phyloP scores from a whole-genome alignment of 176 grass and related monocot species.

The Ampelocalamus luodianensis region DNA sequence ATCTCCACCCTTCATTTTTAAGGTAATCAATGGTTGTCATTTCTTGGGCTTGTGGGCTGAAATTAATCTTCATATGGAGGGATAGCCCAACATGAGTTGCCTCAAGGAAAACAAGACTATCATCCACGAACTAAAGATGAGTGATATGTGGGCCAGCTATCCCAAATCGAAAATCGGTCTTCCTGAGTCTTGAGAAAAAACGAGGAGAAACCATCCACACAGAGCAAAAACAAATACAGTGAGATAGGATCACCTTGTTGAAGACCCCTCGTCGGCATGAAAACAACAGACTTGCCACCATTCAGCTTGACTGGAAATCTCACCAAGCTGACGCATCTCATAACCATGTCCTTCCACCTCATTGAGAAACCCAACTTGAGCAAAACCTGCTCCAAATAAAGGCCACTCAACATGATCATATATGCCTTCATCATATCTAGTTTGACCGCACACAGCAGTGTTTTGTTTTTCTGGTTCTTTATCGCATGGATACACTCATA shows the following conservation, averaged over 20 bases:
- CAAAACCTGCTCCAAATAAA: not conserved
- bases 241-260: not conserved
- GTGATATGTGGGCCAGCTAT: not conserved
- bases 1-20: no score
- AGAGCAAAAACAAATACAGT: not conserved
- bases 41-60: no score
- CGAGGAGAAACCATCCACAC: not conserved
- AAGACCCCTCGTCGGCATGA: not conserved
- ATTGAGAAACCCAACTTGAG: no score
- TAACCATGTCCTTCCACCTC: no score
- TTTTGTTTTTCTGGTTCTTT: not conserved
- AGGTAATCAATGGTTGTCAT: no score
- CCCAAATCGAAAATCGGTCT: not conserved
- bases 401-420: not conserved
- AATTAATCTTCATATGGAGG: no score
- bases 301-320: no score
- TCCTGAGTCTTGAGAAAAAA: not conserved
- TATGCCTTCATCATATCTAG: not conserved
- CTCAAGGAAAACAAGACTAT: not conserved
- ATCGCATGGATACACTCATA: not conserved
- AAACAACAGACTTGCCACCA: no score
- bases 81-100: no score
- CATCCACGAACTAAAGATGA: not conserved
- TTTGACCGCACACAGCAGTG: not conserved
- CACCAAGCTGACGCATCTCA: no score